Percentiles rank a stretch among this genome's conserved stretches.
These are phyloP conservation scores for Aureobasidium uvarum DNA, from an alignment of 2,329 filamentous ascomycete genomes.

Conservation along the genomic window DNA sequence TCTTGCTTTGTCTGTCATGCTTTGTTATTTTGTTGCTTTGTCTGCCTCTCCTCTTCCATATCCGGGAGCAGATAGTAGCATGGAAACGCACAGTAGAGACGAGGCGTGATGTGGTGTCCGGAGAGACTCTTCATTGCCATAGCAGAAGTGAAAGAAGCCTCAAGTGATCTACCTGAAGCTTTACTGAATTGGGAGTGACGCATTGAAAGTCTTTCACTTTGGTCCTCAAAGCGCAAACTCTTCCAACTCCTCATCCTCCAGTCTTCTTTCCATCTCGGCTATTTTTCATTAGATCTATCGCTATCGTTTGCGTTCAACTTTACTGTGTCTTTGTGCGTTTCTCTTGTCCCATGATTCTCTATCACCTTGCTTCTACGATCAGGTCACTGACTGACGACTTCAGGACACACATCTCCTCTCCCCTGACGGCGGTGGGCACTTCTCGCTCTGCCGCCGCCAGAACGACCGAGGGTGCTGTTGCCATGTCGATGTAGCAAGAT, in stretches of 20 bases:
- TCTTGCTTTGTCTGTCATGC: neutral
- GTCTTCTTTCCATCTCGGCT: neutral
- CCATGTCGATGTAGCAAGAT: neutral
- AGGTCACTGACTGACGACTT: neutral
- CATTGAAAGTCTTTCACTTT: neutral
- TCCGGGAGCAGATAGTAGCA: neutral
- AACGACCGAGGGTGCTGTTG: neutral
- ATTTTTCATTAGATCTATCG: neutral
- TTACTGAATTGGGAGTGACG: neutral
- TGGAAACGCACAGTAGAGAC: neutral
- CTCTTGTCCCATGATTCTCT: neutral
- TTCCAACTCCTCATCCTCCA: neutral
- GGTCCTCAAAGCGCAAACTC: neutral
- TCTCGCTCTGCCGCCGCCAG: no score
- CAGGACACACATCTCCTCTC: neutral
- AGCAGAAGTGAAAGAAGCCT: neutral
- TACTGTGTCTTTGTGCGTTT: neutral
- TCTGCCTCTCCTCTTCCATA: neutral
- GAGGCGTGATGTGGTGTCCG: neutral
- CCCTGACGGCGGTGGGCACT: no score
- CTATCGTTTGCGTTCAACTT: neutral
- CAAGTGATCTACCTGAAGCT: neutral
- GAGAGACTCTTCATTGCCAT: neutral
- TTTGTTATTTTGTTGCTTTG: constrained; percentile 4
- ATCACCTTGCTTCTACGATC: neutral